These are phyloP conservation scores for Acer saccharum DNA, from an alignment of 345 rosid species.

Conservation along the genomic window DNA sequence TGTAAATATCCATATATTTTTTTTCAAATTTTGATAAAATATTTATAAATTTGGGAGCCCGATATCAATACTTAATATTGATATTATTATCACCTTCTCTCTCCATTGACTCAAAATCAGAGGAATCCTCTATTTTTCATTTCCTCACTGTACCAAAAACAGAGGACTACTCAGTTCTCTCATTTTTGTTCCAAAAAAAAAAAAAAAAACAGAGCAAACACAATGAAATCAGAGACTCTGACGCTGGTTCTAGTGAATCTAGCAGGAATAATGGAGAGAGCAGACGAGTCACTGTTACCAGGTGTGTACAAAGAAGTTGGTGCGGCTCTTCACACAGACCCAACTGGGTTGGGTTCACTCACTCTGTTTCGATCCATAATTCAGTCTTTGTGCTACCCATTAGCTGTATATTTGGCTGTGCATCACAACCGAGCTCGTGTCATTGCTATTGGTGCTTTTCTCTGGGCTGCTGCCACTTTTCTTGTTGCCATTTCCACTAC, in stretches of 20 bases:
- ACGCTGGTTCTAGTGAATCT: constrained; percentile 62
- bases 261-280: constrained; percentile 66
- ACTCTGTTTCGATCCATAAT: constrained; percentile 65
- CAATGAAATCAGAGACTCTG: constrained; percentile 53
- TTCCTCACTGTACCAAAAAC: background rate
- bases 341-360: constrained; percentile 61
- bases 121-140: no score
- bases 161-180: no score
- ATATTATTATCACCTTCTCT: no score
- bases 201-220: constrained; percentile 5
- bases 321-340: constrained; percentile 56
- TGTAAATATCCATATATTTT: no score
- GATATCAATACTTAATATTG: no score
- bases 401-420: constrained; percentile 66
- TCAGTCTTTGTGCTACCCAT: constrained; percentile 57
- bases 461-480: constrained; percentile 72
- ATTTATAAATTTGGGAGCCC: no score
- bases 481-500: constrained; percentile 65
- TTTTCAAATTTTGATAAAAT: no score
- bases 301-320: constrained; percentile 75
- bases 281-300: constrained; percentile 66
- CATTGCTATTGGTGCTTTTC: constrained; percentile 69
- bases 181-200: no score
- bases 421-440: constrained; percentile 66
- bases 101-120: no score